Percentiles rank a stretch among this genome's conserved stretches.
Conservation (phyloP, 129 eudicot species). For the Deinandra increscens region DNA sequence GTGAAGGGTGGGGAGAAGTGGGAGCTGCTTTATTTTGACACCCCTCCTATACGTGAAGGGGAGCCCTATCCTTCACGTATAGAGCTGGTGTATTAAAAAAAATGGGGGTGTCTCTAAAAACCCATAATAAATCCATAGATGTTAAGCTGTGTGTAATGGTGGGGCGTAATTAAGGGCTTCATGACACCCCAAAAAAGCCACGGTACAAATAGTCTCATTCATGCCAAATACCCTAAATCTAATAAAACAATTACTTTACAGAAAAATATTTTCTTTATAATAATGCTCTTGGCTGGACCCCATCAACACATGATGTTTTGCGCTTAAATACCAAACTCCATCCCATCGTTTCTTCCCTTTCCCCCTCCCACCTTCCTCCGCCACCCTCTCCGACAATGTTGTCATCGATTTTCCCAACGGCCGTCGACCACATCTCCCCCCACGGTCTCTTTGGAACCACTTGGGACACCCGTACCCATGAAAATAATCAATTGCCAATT, state of each 20-base stretch:
- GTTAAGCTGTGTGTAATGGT: no score
- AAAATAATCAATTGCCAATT: slow-evolving; percentile 29
- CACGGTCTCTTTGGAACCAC: slow-evolving; percentile 44
- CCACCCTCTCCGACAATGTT: slow-evolving; percentile 56
- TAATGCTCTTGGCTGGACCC: slow-evolving; percentile 39
- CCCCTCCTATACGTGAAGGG: no score
- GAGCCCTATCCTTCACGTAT: no score
- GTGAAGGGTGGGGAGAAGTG: no score
- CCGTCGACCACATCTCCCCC: slow-evolving; percentile 23
- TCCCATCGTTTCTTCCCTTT: slow-evolving; percentile 79
- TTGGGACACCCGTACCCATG: slow-evolving; percentile 48
- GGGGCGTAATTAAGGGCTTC: no score
- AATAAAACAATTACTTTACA: not conserved
- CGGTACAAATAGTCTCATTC: no score
- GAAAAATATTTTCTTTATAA: slow-evolving; percentile 22
- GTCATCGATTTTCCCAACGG: slow-evolving; percentile 50
- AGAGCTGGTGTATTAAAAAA: no score
- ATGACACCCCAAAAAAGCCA: no score
- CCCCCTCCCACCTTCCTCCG: slow-evolving; percentile 51
- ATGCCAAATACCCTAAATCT: no score
- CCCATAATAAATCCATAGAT: no score
- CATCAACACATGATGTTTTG: slow-evolving; percentile 12
- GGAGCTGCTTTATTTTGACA: no score
- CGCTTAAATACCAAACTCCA: slow-evolving; percentile 61
- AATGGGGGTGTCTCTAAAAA: no score